Conservation (phyloP, 305 asterid species). For the Fraxinus paxiana region DNA sequence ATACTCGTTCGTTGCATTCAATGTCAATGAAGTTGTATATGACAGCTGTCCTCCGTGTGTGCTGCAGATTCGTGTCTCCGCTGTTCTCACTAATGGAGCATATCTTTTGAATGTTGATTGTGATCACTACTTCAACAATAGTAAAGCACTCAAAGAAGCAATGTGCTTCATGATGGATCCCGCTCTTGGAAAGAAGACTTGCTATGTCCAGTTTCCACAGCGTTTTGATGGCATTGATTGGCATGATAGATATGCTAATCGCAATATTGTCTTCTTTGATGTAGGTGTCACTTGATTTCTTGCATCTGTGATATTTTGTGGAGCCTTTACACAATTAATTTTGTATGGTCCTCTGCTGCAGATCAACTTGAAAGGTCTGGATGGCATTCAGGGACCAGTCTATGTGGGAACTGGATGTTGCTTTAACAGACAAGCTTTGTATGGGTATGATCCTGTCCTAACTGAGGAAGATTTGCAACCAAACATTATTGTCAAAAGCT, state of each 20-base stretch:
- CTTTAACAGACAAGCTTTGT: constrained; percentile 78
- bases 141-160: constrained; percentile 91
- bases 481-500: constrained; percentile 72
- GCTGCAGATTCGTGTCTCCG: constrained; percentile 86
- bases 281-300: constrained; percentile 37
- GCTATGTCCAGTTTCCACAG: constrained; percentile 89
- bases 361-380: constrained; percentile 87
- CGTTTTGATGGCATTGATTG: constrained; percentile 87
- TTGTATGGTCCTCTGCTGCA: constrained; percentile 27
- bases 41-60: constrained; percentile 11
- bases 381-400: constrained; percentile 88
- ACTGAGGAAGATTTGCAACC: constrained; percentile 85
- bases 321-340: constrained; percentile 2
- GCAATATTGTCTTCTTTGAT: constrained; percentile 87
- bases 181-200: constrained; percentile 65
- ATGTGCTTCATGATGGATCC: constrained; percentile 98
- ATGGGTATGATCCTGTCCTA: constrained; percentile 81
- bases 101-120: constrained; percentile 84
- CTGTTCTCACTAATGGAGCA: constrained; percentile 94
- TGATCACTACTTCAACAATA: constrained; percentile 93
- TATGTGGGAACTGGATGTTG: constrained; percentile 92
- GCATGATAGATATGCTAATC: constrained; percentile 91
- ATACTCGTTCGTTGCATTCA: background rate
- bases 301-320: background rate
- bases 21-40: background rate